These are phyloP conservation scores for Eragrostis tef DNA, from an alignment of 202 grass and related monocot species.

Conservation along the genomic window DNA sequence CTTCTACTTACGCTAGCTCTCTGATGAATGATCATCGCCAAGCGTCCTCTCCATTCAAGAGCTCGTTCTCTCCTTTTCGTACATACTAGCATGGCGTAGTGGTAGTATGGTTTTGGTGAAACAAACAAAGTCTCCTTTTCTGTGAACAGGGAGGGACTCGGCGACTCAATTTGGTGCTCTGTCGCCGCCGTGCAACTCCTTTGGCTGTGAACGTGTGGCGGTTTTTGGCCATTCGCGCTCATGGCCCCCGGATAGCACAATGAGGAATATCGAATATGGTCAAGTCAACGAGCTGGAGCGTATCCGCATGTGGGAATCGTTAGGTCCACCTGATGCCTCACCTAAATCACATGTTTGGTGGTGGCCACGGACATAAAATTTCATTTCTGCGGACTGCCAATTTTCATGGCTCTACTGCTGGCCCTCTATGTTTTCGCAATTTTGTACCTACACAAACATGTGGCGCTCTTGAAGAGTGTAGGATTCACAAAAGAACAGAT, in stretches of 20 bases:
- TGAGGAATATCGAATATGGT: neutral
- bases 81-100: neutral
- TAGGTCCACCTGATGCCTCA: slow-evolving; percentile 33
- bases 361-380: neutral
- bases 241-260: neutral
- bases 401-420: neutral
- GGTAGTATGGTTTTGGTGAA: neutral
- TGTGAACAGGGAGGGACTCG: slow-evolving; percentile 4
- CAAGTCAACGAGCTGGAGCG: neutral
- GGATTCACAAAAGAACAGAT: too few species aligned
- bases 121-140: neutral
- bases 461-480: too few species aligned
- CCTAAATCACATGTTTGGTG: slow-evolving; percentile 19
- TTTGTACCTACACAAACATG: too few species aligned
- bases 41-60: too few species aligned
- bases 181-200: neutral
- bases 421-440: too few species aligned
- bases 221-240: slow-evolving; percentile 6
- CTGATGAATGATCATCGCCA: too few species aligned
- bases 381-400: too few species aligned
- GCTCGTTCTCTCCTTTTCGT: too few species aligned
- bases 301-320: slow-evolving; percentile 35
- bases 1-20: neutral
- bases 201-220: neutral
- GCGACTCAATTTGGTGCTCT: neutral